These are phyloP conservation scores for Petrea volubilis DNA, from an alignment of 257 asterid genomes.

Conservation along the genomic window DNA sequence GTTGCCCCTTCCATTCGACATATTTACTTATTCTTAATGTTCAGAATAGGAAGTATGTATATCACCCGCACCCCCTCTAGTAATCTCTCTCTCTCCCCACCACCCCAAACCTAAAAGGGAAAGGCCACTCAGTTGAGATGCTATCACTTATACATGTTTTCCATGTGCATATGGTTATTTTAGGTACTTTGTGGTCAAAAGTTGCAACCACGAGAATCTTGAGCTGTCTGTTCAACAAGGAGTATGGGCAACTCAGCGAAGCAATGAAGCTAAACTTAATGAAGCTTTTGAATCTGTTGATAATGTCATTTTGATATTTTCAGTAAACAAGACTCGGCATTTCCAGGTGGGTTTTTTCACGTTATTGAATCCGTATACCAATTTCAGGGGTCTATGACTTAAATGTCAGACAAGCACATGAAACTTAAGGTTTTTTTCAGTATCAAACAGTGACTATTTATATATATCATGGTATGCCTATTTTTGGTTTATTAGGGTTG, in stretches of 20 bases:
- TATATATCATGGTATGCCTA: slow-evolving; percentile 20
- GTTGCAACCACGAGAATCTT: slow-evolving; percentile 98
- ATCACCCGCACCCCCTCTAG: background rate
- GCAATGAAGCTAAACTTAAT: slow-evolving; percentile 96
- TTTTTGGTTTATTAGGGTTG: slow-evolving; percentile 67
- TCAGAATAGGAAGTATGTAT: background rate
- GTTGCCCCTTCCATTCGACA: background rate
- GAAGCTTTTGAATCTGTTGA: slow-evolving; percentile 97
- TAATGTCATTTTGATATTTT: slow-evolving; percentile 88
- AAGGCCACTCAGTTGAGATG: slow-evolving; percentile 13
- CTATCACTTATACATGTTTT: slow-evolving; percentile 32
- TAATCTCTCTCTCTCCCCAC: background rate
- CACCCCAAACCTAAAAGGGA: background rate
- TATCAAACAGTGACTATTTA: background rate
- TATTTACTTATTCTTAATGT: background rate
- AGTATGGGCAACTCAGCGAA: slow-evolving; percentile 98
- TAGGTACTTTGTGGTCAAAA: slow-evolving; percentile 98
- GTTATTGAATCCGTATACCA: background rate
- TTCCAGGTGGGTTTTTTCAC: slow-evolving; percentile 70
- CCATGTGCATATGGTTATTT: slow-evolving; percentile 38
- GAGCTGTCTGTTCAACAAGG: slow-evolving; percentile 98
- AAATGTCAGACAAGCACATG: slow-evolving; percentile 12
- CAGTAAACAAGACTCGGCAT: slow-evolving; percentile 90
- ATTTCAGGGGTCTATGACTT: slow-evolving; percentile 6
- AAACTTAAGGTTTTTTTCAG: slow-evolving; percentile 1